Conservation (phyloP, 2,329 filamentous ascomycete genomes). For the Beauveria rudraprayagi region DNA sequence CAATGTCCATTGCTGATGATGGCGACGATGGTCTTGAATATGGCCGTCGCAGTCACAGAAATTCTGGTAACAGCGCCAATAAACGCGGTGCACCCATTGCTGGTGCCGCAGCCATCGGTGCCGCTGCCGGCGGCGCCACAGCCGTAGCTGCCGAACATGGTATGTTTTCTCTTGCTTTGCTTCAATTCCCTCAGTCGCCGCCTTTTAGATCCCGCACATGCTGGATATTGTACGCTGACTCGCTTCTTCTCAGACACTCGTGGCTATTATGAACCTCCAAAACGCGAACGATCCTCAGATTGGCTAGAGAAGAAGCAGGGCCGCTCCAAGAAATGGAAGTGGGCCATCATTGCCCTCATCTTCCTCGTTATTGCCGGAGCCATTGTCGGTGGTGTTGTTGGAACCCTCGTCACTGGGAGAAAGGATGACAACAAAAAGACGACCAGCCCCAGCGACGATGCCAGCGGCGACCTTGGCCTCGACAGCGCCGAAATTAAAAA, state of each 20-base stretch:
- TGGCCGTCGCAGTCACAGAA: slow-evolving; percentile 34
- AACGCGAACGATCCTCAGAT: slow-evolving; percentile 55
- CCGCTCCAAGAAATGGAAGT: slow-evolving; percentile 58
- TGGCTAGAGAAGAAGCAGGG: slow-evolving; percentile 54
- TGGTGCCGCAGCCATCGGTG: slow-evolving; percentile 28
- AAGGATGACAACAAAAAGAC: slow-evolving; percentile 23
- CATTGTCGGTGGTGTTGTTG: slow-evolving; percentile 66
- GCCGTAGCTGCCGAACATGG: slow-evolving; percentile 28
- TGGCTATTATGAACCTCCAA: slow-evolving; percentile 25
- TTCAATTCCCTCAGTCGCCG: neutral
- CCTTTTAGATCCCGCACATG: no score
- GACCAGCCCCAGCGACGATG: slow-evolving; percentile 15
- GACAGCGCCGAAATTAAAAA: slow-evolving; percentile 72
- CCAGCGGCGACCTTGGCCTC: slow-evolving; percentile 54
- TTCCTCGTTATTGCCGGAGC: slow-evolving; percentile 59
- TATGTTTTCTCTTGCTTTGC: neutral
- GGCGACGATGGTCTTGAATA: slow-evolving; percentile 74
- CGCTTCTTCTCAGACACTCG: slow-evolving; percentile 16
- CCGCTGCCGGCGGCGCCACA: slow-evolving; percentile 37
- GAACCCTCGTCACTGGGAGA: slow-evolving; percentile 58
- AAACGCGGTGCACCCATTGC: slow-evolving; percentile 28
- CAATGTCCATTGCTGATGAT: slow-evolving; percentile 75
- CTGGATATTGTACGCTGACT: no score
- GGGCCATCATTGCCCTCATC: slow-evolving; percentile 59
- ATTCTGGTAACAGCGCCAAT: slow-evolving; percentile 54